Evolutionary conservation across 257 asterid genomes (phyloP).

Genomic region (Penstemon eatonii): DNA sequence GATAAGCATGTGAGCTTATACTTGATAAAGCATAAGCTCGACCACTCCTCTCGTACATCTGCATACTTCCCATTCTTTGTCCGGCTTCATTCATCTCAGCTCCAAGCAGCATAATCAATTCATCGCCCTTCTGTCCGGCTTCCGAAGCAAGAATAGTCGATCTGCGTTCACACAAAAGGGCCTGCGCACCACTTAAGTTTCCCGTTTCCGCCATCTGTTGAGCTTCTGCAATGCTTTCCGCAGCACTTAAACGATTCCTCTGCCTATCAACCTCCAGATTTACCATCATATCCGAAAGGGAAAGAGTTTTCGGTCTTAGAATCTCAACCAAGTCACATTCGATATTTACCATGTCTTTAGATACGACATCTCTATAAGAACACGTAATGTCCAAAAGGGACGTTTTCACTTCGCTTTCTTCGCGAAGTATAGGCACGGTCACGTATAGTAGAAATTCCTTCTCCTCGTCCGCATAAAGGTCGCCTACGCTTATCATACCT

Average conservation of each 20-base stretch:
- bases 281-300: conserved; percentile 20
- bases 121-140: conserved; percentile 23
- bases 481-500: conserved; percentile 26
- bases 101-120: conserved; percentile 13
- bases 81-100: conserved; percentile 25
- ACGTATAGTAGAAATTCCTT: conserved; percentile 32
- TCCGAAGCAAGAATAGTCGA: conserved; percentile 13
- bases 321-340: conserved; percentile 36
- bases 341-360: conserved; percentile 24
- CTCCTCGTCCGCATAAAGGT: conserved; percentile 37
- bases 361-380: conserved; percentile 28
- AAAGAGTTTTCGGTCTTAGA: conserved; percentile 14
- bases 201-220: conserved; percentile 39
- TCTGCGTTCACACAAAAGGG: conserved; percentile 20
- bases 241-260: conserved; percentile 34
- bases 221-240: conserved; percentile 36
- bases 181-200: conserved; percentile 26
- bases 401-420: conserved; percentile 20
- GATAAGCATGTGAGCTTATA: conserved; percentile 21
- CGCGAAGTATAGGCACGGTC: conserved; percentile 18
- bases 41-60: conserved; percentile 17
- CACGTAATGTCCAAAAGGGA: conserved; percentile 31
- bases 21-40: conserved; percentile 26
- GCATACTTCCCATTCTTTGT: conserved; percentile 21
- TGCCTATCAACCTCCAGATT: conserved; percentile 40